Evolutionary conservation across 768 basidiomycete genomes (phyloP), one percentile per base, ranked within the genome.

Genomic region (Podaxis rugospora): DNA sequence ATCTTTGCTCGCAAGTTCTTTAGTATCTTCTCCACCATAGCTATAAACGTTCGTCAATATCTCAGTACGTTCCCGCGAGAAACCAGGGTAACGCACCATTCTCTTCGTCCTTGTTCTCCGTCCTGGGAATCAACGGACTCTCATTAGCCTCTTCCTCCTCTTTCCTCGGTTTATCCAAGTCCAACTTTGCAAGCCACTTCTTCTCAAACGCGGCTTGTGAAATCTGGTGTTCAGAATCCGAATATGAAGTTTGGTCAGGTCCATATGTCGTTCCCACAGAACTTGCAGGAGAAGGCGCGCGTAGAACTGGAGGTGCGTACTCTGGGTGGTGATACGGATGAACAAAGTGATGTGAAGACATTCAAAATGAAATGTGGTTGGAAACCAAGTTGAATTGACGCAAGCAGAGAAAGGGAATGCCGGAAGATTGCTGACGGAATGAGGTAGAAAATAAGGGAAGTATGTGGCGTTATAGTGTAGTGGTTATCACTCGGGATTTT

Each of bases 231-330:
- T 84, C 82, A n/a, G 66, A 64, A 65, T 84, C 83, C 47, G 77
- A 78, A 51, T 69, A 67, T 2, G 79, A 74, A 1, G 80, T 82
- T 62, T 79, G 76, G 66, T 83, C 82, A 50, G 74, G 72, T 11
- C 69, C 73, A 55, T 80, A 80, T 1, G 73, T 65, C 14, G 80
- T 82, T 46, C 81, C 81, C 21, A 83, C 74, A 13, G 83, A 83
- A 59, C 80, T 82, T 16, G 82, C 76, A 11, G 82, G 81, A 9
- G 83, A 84, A 2, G 82, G 75, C 7, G 77, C 74, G 7, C 80
- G 80, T 32, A 81, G 68, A 23, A 81, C 76, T 27, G 80, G 79
- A 16, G 78, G 73, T 4, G 79, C 78, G 61, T 83, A 83, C 68
- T 79, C 79, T 3, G 78, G 74, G 58, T 74, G 69, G 53, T 73